Evolutionary conservation across 2,329 filamentous ascomycete species (phyloP).

Genomic region (Microcyclospora pomicola): DNA sequence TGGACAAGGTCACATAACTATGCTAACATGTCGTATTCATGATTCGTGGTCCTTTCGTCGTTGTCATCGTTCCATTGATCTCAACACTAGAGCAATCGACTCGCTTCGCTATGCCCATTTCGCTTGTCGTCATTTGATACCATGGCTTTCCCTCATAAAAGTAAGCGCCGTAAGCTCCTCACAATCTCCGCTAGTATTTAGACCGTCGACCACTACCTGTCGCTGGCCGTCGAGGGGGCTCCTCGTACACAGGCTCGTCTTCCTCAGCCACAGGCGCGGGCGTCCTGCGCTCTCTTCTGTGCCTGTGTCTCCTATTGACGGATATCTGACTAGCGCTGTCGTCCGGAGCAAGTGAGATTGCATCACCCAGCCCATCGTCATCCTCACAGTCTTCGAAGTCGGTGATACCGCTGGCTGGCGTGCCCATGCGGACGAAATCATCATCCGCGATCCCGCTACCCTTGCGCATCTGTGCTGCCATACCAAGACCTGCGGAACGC

Average conservation of each 20-base stretch:
- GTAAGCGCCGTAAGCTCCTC: no score
- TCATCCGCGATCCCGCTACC: constrained; percentile 31
- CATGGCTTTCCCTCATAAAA: no score
- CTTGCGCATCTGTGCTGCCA: constrained; percentile 46
- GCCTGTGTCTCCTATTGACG: constrained; percentile 51
- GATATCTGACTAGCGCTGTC: constrained; percentile 72
- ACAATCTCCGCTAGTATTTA: not conserved
- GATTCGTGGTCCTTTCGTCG: no score
- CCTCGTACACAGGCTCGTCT: constrained; percentile 35
- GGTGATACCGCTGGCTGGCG: constrained; percentile 25
- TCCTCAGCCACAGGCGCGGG: constrained; percentile 60
- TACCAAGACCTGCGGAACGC: constrained; percentile 63
- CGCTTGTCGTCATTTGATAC: no score
- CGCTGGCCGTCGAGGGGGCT: constrained; percentile 4
- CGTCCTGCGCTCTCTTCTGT: constrained; percentile 39
- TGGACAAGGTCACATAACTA: no score
- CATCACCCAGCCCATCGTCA: constrained; percentile 23
- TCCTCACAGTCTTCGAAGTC: constrained; percentile 21
- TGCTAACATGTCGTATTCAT: no score
- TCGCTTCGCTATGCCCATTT: no score
- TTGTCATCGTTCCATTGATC: no score
- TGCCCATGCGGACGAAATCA: constrained; percentile 29
- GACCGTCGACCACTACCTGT: not conserved
- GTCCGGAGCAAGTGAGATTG: constrained; percentile 52
- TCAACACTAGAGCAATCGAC: no score